phyloP scores from a whole-genome alignment of 2,329 filamentous ascomycete species.

The Coniochaeta pulveracea region DNA sequence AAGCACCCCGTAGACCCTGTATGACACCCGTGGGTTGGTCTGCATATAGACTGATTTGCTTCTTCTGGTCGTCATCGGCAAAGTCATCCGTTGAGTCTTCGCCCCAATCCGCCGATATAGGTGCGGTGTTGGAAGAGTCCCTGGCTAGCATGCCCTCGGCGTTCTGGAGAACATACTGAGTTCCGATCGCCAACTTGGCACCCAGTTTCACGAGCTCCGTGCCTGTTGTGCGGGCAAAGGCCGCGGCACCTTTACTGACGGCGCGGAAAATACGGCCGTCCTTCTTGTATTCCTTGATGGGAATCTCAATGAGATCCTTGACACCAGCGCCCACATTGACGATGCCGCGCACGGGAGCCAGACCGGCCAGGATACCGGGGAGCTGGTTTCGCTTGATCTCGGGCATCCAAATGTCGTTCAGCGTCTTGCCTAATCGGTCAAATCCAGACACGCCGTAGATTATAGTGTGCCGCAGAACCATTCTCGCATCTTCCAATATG shows the following conservation, averaged over 20 bases:
- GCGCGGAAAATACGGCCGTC: slow-evolving; percentile 87
- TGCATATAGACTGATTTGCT: slow-evolving; percentile 82
- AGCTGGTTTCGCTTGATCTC: slow-evolving; percentile 86
- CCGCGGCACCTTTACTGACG: slow-evolving; percentile 78
- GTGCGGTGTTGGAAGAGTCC: slow-evolving; percentile 26
- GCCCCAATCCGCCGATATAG: slow-evolving; percentile 6
- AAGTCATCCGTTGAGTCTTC: slow-evolving; percentile 41
- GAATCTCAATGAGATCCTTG: slow-evolving; percentile 76
- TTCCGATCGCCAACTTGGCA: slow-evolving; percentile 88
- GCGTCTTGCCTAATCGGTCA: slow-evolving; percentile 74
- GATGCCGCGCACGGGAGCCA: slow-evolving; percentile 80
- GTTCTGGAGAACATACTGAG: slow-evolving; percentile 82
- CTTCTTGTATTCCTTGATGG: slow-evolving; percentile 85
- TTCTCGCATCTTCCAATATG: slow-evolving; percentile 76
- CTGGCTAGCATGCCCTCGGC: slow-evolving; percentile 67
- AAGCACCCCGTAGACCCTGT: slow-evolving; percentile 75
- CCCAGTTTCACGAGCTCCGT: slow-evolving; percentile 90
- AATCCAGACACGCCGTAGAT: slow-evolving; percentile 89
- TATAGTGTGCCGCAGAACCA: slow-evolving; percentile 80
- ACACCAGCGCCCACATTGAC: slow-evolving; percentile 87
- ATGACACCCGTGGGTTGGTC: slow-evolving; percentile 86
- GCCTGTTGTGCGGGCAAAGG: slow-evolving; percentile 87
- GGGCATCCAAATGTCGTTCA: slow-evolving; percentile 95
- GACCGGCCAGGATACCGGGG: slow-evolving; percentile 73
- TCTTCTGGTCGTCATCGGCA: slow-evolving; percentile 56